A percentile compares a stretch with the other conserved stretches of the same genome.
These are phyloP conservation scores for Vitis hybrid DNA, from an alignment of 177 flowering plant species.

Conservation along the genomic window DNA sequence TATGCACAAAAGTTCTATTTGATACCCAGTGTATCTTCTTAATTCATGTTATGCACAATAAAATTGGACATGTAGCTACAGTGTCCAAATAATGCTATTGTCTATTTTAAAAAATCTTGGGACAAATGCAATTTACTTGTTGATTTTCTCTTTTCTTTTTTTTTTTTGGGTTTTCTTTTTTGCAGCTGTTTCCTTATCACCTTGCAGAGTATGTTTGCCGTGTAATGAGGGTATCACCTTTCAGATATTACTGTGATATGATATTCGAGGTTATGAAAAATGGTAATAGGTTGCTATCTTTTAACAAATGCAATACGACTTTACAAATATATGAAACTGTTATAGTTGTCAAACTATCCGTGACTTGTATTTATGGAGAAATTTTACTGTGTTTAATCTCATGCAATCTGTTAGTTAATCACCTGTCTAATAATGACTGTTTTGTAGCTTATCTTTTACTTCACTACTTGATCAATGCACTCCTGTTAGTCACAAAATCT, in stretches of 20 bases:
- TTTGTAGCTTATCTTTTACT: too few species aligned
- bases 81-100: background rate
- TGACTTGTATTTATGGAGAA: too few species aligned
- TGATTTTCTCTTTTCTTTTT: background rate
- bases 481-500: too few species aligned
- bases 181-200: conserved; percentile 98
- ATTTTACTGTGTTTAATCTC: too few species aligned
- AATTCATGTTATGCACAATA: background rate
- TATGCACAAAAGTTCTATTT: too few species aligned
- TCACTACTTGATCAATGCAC: too few species aligned
- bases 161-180: conserved; percentile 11
- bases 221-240: conserved; percentile 95
- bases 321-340: background rate
- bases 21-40: background rate
- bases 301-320: background rate
- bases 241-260: conserved; percentile 99
- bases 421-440: too few species aligned
- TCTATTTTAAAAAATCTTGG: background rate
- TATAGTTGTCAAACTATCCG: too few species aligned
- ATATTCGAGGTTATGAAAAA: conserved; percentile 97
- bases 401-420: too few species aligned
- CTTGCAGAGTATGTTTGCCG: conserved; percentile 99
- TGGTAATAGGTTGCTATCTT: conserved; percentile 50
- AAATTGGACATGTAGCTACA: background rate
- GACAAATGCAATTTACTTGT: conserved; percentile 11